Evolutionary conservation across 805 yeast genomes (phyloP).

Genomic region (Hanseniaspora valbyensis): DNA sequence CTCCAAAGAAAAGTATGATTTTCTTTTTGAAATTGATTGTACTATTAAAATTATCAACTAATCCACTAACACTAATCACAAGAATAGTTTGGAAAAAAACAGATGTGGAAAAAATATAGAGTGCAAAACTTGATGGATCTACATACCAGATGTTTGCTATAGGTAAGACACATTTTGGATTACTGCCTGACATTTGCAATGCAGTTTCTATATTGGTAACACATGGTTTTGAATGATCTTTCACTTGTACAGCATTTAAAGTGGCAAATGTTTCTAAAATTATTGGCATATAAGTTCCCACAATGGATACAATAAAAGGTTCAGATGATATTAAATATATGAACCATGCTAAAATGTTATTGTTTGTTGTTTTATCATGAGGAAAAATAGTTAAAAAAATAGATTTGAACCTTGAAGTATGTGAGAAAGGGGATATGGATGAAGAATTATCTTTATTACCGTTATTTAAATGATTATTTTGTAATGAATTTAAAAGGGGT

Average conservation of each 20-base stretch:
- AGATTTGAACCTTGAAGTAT: neutral
- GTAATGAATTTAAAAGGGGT: neutral
- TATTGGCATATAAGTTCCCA: constrained; percentile 67
- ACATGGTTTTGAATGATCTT: constrained; percentile 52
- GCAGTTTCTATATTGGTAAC: constrained; percentile 16
- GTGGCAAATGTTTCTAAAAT: constrained; percentile 62
- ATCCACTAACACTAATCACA: constrained; percentile 68
- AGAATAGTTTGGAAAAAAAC: constrained; percentile 61
- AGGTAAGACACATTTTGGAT: constrained; percentile 37
- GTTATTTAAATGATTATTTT: no score
- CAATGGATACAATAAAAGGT: constrained; percentile 69
- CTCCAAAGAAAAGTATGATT: constrained; percentile 46
- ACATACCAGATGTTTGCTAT: constrained; percentile 39
- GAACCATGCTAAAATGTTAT: constrained; percentile 52
- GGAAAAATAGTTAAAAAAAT: constrained; percentile 3
- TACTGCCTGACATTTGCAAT: constrained; percentile 17
- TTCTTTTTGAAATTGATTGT: constrained; percentile 41
- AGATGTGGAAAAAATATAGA: constrained; percentile 62
- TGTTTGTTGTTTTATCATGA: constrained; percentile 27
- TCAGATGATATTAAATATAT: constrained; percentile 65
- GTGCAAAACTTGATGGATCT: constrained; percentile 63
- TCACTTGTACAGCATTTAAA: constrained; percentile 52
- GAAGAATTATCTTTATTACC: no score
- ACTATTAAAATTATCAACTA: constrained; percentile 40
- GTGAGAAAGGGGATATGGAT: neutral